phyloP scores from a whole-genome alignment of 2,329 filamentous ascomycete species.

The Hymenoscyphus repandus region DNA sequence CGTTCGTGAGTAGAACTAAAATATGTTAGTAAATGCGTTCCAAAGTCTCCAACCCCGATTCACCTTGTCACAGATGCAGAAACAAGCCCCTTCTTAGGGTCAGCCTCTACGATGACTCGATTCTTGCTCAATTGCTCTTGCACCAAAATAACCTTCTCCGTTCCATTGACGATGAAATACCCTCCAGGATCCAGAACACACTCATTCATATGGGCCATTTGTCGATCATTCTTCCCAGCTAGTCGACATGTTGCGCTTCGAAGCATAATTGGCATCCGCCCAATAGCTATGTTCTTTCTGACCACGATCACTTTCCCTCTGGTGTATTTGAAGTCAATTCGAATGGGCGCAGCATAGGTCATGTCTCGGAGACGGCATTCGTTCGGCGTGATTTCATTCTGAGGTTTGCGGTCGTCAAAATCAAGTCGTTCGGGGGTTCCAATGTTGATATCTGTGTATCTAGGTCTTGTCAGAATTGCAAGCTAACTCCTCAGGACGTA shows the following conservation, averaged over 20 bases:
- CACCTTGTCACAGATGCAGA: constrained; percentile 84
- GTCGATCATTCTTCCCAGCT: constrained; percentile 72
- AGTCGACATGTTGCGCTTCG: constrained; percentile 91
- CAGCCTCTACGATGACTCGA: constrained; percentile 92
- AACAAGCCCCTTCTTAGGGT: constrained; percentile 86
- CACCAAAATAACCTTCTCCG: constrained; percentile 97
- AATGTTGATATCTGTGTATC: constrained; percentile 83
- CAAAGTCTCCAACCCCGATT: constrained; percentile 3
- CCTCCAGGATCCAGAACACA: constrained; percentile 94
- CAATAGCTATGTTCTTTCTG: constrained; percentile 73
- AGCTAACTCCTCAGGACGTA: background rate
- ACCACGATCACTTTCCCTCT: constrained; percentile 73
- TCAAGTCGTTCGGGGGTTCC: constrained; percentile 75
- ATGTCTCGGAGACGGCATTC: constrained; percentile 95
- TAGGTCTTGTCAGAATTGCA: constrained; percentile 7
- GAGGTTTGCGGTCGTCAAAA: constrained; percentile 63
- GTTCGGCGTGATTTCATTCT: constrained; percentile 80
- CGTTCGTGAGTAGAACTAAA: constrained; percentile 89
- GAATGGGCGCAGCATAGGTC: constrained; percentile 94
- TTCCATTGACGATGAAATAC: constrained; percentile 96
- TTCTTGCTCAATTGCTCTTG: constrained; percentile 99
- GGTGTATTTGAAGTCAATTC: constrained; percentile 87
- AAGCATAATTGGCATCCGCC: constrained; percentile 93
- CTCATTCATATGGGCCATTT: constrained; percentile 92
- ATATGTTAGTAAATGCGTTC: constrained; percentile 7